Evolutionary conservation across 2,329 filamentous ascomycete species (phyloP), one percentile per base, ranked within the genome.

Genomic region (Aspergillus floridensis): DNA sequence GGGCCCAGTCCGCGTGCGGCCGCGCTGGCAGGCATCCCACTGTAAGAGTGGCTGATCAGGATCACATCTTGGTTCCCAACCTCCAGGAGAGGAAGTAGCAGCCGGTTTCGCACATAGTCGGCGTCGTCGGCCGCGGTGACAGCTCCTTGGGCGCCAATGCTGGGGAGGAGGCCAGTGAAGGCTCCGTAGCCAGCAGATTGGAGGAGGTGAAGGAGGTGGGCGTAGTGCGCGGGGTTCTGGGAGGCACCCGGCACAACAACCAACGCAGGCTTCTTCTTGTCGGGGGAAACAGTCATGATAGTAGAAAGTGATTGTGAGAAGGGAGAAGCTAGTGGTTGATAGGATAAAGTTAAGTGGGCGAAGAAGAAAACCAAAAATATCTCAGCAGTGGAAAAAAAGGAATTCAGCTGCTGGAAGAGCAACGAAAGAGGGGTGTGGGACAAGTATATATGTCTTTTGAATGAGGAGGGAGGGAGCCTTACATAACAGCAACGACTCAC

Each of bases 11-110:
- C 53, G n/a, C 26, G 46, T 4, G 53, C 53, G 2, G 53, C 53
- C 19, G 53, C 53, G 22, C 53, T 56, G 16, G 53, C 53, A 2
- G 53, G 53, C 53, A 56, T 56, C 7, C 53, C 53, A 22, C 53
- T 49, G 32, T 49, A 56, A 5, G 53, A 56, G 32, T 56, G 53
- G 19, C 53, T 56, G 53, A 56, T 56, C n/a, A 56, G 44, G 46
- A 56, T 56, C 16, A 56, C 44, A 49, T 56, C 46, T 11, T 38
- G 53, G n/a, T 49, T 29, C 10, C 44, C 53, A 31, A 56, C 29
- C 4, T 56, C 53, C n/a, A 49, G 53, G 6, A 56, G 26, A 21
- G 53, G 53, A 8, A 56, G 53, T 10, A 56, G 12, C 11, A 56
- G 46, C 8, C 53, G 41, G 24, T 29, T n/a, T 11, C 53, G 53